phyloP scores from a whole-genome alignment of 805 yeast genomes.

The Nakazawaea ambrosiae region DNA sequence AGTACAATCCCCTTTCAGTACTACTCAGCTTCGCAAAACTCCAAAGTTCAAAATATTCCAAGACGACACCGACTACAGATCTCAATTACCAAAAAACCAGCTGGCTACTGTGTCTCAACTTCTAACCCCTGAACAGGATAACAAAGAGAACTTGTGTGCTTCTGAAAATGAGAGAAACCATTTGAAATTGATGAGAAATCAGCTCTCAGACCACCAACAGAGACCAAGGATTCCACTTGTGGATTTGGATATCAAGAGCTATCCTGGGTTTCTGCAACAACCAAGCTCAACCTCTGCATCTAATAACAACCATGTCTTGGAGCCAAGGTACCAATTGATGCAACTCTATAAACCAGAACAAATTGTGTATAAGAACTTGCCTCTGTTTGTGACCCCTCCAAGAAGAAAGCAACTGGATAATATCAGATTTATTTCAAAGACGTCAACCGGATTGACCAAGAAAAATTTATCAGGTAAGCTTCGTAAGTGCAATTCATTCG shows the following conservation, averaged over 20 bases:
- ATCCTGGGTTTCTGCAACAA: conserved; percentile 12
- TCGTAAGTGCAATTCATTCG: conserved; percentile 5
- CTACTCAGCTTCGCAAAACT: conserved; percentile 1
- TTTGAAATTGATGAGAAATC: too few relatives aligned
- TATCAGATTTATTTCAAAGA: conserved; percentile 2
- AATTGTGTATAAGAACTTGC: conserved; percentile 1
- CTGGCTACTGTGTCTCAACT: conserved; percentile 11
- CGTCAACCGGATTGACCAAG: not conserved
- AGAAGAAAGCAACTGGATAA: not conserved
- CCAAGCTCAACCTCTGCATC: not conserved
- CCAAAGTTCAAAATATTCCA: conserved; percentile 9
- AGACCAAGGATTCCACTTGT: conserved; percentile 8
- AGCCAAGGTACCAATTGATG: conserved; percentile 8
- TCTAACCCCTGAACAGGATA: conserved; percentile 24
- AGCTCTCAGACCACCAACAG: too few relatives aligned
- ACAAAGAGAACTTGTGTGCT: conserved; percentile 9
- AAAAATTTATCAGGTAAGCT: not conserved
- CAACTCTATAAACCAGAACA: conserved; percentile 3
- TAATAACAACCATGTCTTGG: not conserved
- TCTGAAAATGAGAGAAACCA: not conserved
- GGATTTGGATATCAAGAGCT: conserved; percentile 10
- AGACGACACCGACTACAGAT: conserved; percentile 9
- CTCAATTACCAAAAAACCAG: not conserved
- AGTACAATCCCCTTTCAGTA: conserved; percentile 1
- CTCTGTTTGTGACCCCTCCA: conserved; percentile 11